Percentiles rank a stretch among this genome's conserved stretches.
These are phyloP conservation scores for Vigna unguiculata DNA, from an alignment of 306 rosid genomes.

Conservation along the genomic window DNA sequence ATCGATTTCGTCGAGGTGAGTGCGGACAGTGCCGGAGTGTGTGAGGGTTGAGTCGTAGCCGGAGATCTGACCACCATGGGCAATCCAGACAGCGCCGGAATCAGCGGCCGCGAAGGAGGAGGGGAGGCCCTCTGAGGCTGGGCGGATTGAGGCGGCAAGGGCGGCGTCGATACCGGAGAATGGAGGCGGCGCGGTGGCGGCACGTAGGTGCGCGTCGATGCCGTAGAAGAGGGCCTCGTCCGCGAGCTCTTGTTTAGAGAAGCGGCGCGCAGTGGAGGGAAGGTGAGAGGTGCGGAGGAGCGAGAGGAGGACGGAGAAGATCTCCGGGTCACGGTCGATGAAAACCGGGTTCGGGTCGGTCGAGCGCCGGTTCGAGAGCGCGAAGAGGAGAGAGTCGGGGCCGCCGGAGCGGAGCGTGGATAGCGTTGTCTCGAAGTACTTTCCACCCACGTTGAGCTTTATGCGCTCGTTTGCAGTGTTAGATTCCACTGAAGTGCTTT, in stretches of 20 bases:
- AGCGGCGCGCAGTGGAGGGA: constrained; percentile 69
- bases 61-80: constrained; percentile 87
- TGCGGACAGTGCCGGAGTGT: constrained; percentile 67
- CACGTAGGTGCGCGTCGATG: constrained; percentile 67
- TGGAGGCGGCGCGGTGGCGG: constrained; percentile 67
- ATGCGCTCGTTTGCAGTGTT: constrained; percentile 56
- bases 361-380: constrained; percentile 67
- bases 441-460: constrained; percentile 91
- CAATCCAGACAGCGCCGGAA: constrained; percentile 86
- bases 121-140: constrained; percentile 76
- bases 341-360: constrained; percentile 64
- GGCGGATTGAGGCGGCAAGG: constrained; percentile 56
- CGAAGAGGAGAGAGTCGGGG: constrained; percentile 73
- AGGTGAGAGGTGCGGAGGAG: constrained; percentile 80
- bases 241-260: constrained; percentile 80
- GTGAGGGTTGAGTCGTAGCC: constrained; percentile 72
- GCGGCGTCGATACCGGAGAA: constrained; percentile 82
- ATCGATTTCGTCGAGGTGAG: constrained; percentile 73
- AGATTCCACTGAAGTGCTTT: constrained; percentile 39
- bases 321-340: constrained; percentile 93
- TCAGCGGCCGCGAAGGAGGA: constrained; percentile 64
- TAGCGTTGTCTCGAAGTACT: constrained; percentile 80
- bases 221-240: constrained; percentile 91
- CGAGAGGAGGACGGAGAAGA: constrained; percentile 81
- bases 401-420: constrained; percentile 78